Conservation (phyloP, 495 filamentous ascomycete species). For the Penicillium paxilli region DNA sequence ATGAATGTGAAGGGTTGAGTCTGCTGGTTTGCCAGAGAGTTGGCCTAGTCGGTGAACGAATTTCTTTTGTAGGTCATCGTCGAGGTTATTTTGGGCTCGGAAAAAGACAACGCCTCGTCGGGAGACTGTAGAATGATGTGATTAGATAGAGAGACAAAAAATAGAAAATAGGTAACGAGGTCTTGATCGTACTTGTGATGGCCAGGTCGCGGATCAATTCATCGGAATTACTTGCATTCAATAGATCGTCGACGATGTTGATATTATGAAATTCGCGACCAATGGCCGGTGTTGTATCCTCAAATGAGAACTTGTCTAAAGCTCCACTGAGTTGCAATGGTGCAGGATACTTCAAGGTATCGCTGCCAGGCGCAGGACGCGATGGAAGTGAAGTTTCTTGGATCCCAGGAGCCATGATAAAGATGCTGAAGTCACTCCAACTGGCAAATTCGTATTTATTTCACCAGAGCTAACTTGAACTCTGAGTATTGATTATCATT, state of each 20-base stretch:
- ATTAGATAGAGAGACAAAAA: not conserved
- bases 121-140: constrained; percentile 51
- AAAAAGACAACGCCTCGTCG: constrained; percentile 75
- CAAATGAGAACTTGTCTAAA: constrained; percentile 49
- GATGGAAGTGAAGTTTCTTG: constrained; percentile 7
- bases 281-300: constrained; percentile 25
- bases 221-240: constrained; percentile 20
- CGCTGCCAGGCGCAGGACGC: constrained; percentile 4
- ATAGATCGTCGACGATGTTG: constrained; percentile 23
- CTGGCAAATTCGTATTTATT: too few species aligned
- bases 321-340: constrained; percentile 46
- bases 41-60: constrained; percentile 59
- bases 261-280: constrained; percentile 21
- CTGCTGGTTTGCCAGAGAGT: constrained; percentile 59
- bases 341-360: constrained; percentile 8
- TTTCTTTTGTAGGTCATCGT: constrained; percentile 61
- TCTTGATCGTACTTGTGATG: constrained; percentile 25
- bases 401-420: constrained; percentile 12
- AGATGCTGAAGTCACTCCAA: not conserved
- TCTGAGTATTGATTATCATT: too few species aligned
- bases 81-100: constrained; percentile 61
- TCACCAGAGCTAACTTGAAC: too few species aligned
- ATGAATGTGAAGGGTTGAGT: constrained; percentile 65
- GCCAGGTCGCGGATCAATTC: constrained; percentile 21
- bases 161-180: not conserved